phyloP scores from a whole-genome alignment of 2,329 filamentous ascomycete species.

The Tothia fuscella region DNA sequence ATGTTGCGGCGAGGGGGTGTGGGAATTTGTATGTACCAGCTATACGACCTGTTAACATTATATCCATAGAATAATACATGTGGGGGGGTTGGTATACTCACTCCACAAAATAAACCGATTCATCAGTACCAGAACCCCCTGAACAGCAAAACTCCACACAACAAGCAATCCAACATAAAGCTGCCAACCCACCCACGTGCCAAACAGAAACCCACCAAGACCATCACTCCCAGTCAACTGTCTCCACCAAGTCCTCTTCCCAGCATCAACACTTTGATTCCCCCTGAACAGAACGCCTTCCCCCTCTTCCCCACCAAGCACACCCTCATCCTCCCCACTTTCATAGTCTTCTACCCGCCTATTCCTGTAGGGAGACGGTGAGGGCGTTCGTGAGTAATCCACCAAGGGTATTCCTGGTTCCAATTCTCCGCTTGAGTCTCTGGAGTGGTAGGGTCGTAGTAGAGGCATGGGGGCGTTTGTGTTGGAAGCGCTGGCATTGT shows the following conservation, averaged over 20 bases:
- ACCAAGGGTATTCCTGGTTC: conserved; percentile 32
- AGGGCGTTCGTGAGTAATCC: conserved; percentile 28
- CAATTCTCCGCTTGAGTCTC: conserved; percentile 18
- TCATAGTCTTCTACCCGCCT: conserved; percentile 36
- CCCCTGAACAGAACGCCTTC: conserved; percentile 30
- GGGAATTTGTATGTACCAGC: conserved; percentile 39
- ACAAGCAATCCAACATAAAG: conserved; percentile 36
- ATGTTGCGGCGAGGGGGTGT: conserved; percentile 39
- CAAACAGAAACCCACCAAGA: conserved; percentile 37
- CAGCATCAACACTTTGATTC: conserved; percentile 23
- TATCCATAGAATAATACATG: conserved; percentile 16
- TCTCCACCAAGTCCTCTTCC: conserved; percentile 21
- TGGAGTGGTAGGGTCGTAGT: conserved; percentile 16
- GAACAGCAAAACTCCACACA: conserved; percentile 35
- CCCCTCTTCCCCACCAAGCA: conserved; percentile 18
- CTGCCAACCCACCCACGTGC: conserved; percentile 35
- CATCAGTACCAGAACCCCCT: conserved; percentile 37
- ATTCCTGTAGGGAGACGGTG: conserved; percentile 31
- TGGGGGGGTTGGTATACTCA: conserved; percentile 16
- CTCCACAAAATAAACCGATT: conserved; percentile 40
- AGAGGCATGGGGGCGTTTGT: conserved; percentile 23
- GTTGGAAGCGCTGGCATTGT: conserved; percentile 24
- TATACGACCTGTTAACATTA: conserved; percentile 14
- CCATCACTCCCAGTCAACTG: conserved; percentile 22
- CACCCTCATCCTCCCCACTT: conserved; percentile 32